These are phyloP conservation scores for Picochlorum sp. DNA, from an alignment of 139 green algal species.

Conservation along the genomic window DNA sequence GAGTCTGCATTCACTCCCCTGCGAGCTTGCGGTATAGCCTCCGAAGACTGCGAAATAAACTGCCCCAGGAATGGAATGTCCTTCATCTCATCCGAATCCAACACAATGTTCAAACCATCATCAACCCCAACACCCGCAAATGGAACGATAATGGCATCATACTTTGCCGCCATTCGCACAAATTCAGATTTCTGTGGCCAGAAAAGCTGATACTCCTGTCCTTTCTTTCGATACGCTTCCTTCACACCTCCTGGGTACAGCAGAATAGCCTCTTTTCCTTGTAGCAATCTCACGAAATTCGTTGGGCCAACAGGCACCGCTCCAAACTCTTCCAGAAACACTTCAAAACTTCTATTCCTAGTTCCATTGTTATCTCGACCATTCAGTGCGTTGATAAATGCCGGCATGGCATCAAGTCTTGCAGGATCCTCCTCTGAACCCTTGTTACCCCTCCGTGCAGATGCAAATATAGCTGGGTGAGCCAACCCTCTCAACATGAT, in stretches of 20 bases:
- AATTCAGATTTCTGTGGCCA: conserved; percentile 87
- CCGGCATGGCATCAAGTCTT: conserved; percentile 11
- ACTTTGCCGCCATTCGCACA: conserved; percentile 77
- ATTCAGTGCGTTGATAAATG: conserved; percentile 5
- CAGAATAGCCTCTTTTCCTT: conserved; percentile 64
- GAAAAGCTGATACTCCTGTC: conserved; percentile 87
- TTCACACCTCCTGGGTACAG: conserved; percentile 81
- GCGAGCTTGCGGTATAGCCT: conserved; percentile 19
- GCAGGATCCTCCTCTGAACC: background rate
- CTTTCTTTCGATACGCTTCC: conserved; percentile 65
- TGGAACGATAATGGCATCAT: conserved; percentile 87
- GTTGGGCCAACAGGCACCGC: conserved; percentile 72
- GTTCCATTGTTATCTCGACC: background rate
- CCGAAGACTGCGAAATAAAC: conserved; percentile 21
- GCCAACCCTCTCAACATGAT: conserved; percentile 71
- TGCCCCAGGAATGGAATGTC: conserved; percentile 50
- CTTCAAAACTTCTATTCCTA: conserved; percentile 23
- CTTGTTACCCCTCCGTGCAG: background rate
- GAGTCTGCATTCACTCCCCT: conserved; percentile 4
- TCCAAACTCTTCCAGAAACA: conserved; percentile 76
- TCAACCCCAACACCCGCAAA: conserved; percentile 81
- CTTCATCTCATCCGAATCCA: conserved; percentile 49
- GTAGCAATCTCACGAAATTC: conserved; percentile 73
- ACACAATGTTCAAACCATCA: conserved; percentile 52
- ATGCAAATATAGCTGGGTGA: conserved; percentile 51